These are phyloP conservation scores for Dactylellina drechsleri DNA, from an alignment of 2,329 filamentous ascomycete genomes.

Conservation along the genomic window DNA sequence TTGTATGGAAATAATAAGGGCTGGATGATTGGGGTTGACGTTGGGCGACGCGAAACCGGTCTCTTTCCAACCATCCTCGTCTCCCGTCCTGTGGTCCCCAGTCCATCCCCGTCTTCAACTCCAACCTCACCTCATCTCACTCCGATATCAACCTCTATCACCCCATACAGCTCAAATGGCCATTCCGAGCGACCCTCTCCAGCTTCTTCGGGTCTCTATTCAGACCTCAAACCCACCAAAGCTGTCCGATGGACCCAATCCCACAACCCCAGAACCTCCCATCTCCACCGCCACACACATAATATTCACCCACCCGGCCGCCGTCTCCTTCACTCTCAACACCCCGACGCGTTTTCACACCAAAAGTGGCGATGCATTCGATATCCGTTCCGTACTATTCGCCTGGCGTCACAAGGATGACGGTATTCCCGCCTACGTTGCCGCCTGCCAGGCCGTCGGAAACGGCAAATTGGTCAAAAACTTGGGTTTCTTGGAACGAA, in stretches of 20 bases:
- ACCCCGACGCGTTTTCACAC: slow-evolving; percentile 86
- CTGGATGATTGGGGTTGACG: too few species aligned
- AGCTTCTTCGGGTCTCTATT: slow-evolving; percentile 85
- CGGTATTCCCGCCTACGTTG: slow-evolving; percentile 89
- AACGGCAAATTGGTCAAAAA: slow-evolving; percentile 79
- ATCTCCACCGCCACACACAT: slow-evolving; percentile 74
- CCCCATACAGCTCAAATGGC: slow-evolving; percentile 21
- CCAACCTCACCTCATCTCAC: slow-evolving; percentile 4
- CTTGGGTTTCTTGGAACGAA: slow-evolving; percentile 86
- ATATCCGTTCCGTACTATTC: slow-evolving; percentile 94
- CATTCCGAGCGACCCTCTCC: slow-evolving; percentile 69
- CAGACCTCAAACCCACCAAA: slow-evolving; percentile 75
- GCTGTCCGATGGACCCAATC: slow-evolving; percentile 76
- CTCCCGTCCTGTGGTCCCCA: slow-evolving; percentile 2
- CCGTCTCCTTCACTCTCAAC: slow-evolving; percentile 74
- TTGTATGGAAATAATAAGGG: too few species aligned
- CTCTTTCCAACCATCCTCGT: slow-evolving; percentile 14
- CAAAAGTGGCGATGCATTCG: slow-evolving; percentile 75
- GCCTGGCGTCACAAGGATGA: slow-evolving; percentile 94
- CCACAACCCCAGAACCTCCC: slow-evolving; percentile 64
- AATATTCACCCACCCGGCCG: slow-evolving; percentile 73
- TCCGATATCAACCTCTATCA: not conserved
- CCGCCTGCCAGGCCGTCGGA: slow-evolving; percentile 72
- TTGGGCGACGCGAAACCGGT: slow-evolving; percentile 30
- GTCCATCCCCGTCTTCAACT: not conserved